Evolutionary conservation across 2,329 filamentous ascomycete genomes (phyloP).

Genomic region (Sporothrix schenckii): DNA sequence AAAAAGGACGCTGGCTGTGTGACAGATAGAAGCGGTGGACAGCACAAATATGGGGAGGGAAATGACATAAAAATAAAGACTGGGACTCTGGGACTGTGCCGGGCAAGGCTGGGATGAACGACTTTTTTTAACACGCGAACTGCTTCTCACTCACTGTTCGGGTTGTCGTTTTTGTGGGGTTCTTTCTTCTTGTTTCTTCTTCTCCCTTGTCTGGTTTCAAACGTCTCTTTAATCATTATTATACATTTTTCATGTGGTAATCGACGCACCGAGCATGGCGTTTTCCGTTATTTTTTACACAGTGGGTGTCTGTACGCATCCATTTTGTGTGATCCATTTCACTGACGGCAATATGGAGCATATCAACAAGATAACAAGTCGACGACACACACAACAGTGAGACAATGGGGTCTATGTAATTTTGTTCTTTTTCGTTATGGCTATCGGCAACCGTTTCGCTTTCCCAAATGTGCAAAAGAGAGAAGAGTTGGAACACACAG

Average conservation of each 20-base stretch:
- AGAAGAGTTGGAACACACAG: slow-evolving; percentile 3
- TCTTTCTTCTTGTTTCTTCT: not conserved
- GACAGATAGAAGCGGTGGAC: slow-evolving; percentile 10
- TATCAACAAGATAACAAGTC: not conserved
- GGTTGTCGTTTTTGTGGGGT: slow-evolving; percentile 4
- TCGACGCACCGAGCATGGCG: slow-evolving; percentile 8
- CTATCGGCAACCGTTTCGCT: slow-evolving; percentile 4
- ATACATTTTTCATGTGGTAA: slow-evolving; percentile 2
- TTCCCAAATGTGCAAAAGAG: slow-evolving; percentile 25
- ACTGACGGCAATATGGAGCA: not conserved
- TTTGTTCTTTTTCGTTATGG: slow-evolving; percentile 8
- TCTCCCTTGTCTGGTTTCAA: slow-evolving; percentile 16
- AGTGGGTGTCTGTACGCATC: not conserved
- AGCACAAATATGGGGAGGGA: not conserved
- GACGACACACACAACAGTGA: not conserved
- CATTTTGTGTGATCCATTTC: not conserved
- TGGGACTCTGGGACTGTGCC: not conserved
- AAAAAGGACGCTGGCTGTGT: slow-evolving; percentile 10
- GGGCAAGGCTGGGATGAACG: slow-evolving; percentile 10
- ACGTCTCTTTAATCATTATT: slow-evolving; percentile 16
- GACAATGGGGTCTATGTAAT: not conserved
- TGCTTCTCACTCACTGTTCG: slow-evolving; percentile 2
- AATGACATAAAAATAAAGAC: not conserved
- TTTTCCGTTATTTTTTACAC: not conserved
- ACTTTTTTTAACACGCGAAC: slow-evolving; percentile 6